Evolutionary conservation across 2,329 filamentous ascomycete genomes (phyloP), one percentile per base, ranked within the genome.

Genomic region (Fusarium albidum): DNA sequence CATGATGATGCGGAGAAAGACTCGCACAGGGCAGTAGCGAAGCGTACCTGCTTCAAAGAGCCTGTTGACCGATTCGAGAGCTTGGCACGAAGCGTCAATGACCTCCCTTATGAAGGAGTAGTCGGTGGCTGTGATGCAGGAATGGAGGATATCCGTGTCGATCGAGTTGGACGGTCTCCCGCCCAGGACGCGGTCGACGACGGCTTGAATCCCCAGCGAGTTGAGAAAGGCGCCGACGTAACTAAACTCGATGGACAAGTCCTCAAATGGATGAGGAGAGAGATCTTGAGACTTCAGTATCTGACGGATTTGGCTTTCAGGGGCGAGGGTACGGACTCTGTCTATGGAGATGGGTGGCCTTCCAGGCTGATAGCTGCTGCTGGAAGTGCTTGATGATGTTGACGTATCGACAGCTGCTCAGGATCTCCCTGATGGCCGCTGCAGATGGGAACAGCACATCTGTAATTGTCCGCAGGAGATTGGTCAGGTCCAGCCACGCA

Each of bases 61-160:
- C 33, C 78, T 73, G 1, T 73, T 77, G 3, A 80, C 78, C 41
- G 78, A 81, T 40, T 79, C 70, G 4, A 84, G 68, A 25, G 82
- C 81, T 45, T 81, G 73, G 37, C 79, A 78, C 52, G 78, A 81
- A 2, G 78, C 79, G 15, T 83, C 78, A 4, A 83, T 79, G 1
- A 84, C 82, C 63, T 83, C 80, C 64, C 79, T 77, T 12, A 84
- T 82, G 57, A 82, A 83, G 29, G 78, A 76, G 48, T 81, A 82
- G 59, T 84, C 81, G 40, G 75, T 74, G 2, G 77, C 74, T 72
- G 59, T 79, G 71, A 11, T 75, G 68, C 10, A 77, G 64, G 31
- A 77, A 68, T 68, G 77, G 32, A 38, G 32, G 13, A 54, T 33
- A 5, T 49, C 46, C 7, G 48, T 35, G 12, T 54, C 35, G 6